Evolutionary conservation across 768 basidiomycete species (phyloP).

Genomic region (Tricholoma bakamatsutake): DNA sequence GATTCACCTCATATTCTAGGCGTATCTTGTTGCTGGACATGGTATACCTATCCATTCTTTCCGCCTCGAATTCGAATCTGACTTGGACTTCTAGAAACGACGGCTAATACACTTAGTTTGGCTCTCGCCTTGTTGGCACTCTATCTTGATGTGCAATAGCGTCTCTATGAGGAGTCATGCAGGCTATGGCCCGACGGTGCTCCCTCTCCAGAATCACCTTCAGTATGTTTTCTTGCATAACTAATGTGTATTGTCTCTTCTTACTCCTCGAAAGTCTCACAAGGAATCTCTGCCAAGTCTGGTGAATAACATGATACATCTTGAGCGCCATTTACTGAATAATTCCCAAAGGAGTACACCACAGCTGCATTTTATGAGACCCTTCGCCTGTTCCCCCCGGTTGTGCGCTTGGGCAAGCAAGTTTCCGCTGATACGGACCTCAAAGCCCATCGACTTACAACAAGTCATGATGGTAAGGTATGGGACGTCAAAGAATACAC

Average conservation of each 20-base stretch:
- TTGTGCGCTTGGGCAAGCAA: constrained; percentile 28
- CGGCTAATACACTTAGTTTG: constrained; percentile 40
- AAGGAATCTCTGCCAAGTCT: constrained; percentile 32
- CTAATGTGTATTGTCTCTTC: background rate
- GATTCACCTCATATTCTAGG: constrained; percentile 17
- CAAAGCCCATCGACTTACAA: constrained; percentile 26
- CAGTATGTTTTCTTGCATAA: constrained; percentile 20
- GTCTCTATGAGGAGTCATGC: constrained; percentile 34
- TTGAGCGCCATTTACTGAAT: background rate
- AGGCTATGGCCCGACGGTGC: constrained; percentile 33
- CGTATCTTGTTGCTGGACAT: constrained; percentile 45
- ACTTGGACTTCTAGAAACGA: constrained; percentile 32
- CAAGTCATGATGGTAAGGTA: constrained; percentile 17
- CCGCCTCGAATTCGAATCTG: background rate
- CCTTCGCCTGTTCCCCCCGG: constrained; percentile 36
- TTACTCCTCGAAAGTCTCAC: constrained; percentile 25
- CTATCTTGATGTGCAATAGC: constrained; percentile 43
- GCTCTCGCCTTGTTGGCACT: constrained; percentile 40
- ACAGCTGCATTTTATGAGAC: constrained; percentile 39
- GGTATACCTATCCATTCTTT: constrained; percentile 21
- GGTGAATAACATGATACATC: constrained; percentile 17
- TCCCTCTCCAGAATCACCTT: constrained; percentile 17
- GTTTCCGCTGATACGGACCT: constrained; percentile 30
- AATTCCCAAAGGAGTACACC: constrained; percentile 31
- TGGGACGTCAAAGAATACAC: constrained; percentile 23